phyloP scores from a whole-genome alignment of 345 rosid genomes.

The Cardamine resedifolia region DNA sequence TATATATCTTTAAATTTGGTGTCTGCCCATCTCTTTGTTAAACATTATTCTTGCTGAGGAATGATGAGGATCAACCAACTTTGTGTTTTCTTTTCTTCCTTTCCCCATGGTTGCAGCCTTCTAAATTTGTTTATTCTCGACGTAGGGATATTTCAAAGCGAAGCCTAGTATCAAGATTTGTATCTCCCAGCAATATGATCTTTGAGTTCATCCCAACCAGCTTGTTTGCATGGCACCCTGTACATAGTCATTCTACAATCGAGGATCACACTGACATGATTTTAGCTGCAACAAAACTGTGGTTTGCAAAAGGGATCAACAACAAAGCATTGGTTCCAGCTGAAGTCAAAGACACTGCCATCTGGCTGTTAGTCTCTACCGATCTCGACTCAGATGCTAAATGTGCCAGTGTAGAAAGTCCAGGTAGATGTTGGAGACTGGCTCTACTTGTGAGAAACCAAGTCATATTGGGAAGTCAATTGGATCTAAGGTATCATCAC shows the following conservation, averaged over 20 bases:
- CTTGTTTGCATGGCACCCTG: conserved; percentile 53
- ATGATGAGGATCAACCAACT: conserved; percentile 13
- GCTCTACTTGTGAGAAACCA: conserved; percentile 61
- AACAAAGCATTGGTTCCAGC: conserved; percentile 42
- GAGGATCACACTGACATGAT: conserved; percentile 46
- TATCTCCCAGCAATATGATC: conserved; percentile 46
- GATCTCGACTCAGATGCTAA: conserved; percentile 40
- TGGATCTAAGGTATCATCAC: conserved; percentile 64
- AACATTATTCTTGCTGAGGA: neutral
- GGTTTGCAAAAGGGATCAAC: conserved; percentile 43
- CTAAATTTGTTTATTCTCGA: conserved; percentile 27
- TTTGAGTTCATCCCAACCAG: conserved; percentile 65
- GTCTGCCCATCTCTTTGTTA: neutral
- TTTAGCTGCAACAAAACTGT: conserved; percentile 50
- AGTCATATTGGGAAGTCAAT: conserved; percentile 57
- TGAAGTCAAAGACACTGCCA: conserved; percentile 56
- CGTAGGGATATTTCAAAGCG: conserved; percentile 73
- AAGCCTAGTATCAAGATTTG: conserved; percentile 58
- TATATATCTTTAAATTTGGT: neutral
- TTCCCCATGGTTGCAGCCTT: conserved; percentile 2
- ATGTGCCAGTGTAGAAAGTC: conserved; percentile 37
- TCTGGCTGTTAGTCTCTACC: conserved; percentile 74
- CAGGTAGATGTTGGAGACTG: conserved; percentile 61
- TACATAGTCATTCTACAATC: conserved; percentile 36
- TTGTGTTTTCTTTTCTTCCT: neutral